These are phyloP conservation scores for Neoboletus magnificus DNA, from an alignment of 768 basidiomycete species.

Conservation along the genomic window DNA sequence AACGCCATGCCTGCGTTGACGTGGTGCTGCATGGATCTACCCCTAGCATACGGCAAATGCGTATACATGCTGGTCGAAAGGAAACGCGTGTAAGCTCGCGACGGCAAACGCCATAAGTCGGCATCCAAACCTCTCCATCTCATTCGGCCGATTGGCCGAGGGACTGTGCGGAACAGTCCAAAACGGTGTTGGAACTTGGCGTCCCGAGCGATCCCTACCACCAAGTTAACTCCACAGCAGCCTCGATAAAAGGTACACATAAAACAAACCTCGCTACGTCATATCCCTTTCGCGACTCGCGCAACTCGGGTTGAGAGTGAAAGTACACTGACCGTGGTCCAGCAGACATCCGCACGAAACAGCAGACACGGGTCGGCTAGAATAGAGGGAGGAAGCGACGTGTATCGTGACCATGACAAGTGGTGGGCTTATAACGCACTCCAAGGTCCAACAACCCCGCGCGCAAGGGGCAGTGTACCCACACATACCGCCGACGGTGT, in stretches of 20 bases:
- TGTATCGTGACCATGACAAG: neutral
- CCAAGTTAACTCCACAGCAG: neutral
- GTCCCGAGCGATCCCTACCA: slow-evolving; percentile 4
- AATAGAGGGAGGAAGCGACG: neutral
- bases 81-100: neutral
- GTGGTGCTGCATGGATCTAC: neutral
- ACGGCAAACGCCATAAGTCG: neutral
- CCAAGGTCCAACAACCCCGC: neutral
- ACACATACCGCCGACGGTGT: slow-evolving; percentile 7
- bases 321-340: neutral
- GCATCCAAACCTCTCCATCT: slow-evolving; percentile 2
- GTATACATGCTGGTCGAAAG: neutral
- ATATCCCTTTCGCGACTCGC: neutral
- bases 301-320: neutral
- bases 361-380: neutral
- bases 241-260: neutral
- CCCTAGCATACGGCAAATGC: neutral
- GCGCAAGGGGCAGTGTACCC: neutral
- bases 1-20: neutral
- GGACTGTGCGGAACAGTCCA: neutral
- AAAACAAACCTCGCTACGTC: slow-evolving; percentile 5
- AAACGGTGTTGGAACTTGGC: neutral
- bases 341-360: slow-evolving; percentile 5
- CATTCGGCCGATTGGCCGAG: neutral
- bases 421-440: slow-evolving; percentile 5